Evolutionary conservation across 495 filamentous ascomycete genomes (phyloP).

Genomic region (Aspergillus mulundensis): DNA sequence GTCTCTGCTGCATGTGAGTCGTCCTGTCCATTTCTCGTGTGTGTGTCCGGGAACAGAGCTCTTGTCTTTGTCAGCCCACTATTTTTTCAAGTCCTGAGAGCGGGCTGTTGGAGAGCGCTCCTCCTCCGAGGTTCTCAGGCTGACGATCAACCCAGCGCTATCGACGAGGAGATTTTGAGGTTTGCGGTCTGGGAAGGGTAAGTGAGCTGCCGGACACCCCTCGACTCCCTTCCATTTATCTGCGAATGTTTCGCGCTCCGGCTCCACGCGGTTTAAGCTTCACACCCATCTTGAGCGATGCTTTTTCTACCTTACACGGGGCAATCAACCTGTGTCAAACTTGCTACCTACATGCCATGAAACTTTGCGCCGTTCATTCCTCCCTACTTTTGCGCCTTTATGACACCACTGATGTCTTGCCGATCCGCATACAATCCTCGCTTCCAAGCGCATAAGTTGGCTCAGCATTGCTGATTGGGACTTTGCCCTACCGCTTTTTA

Average conservation of each 20-base stretch:
- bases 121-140: conserved; percentile 34
- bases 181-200: conserved; percentile 25
- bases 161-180: conserved; percentile 21
- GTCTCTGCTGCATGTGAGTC: conserved; percentile 12
- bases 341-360: background rate
- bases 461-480: conserved; percentile 17
- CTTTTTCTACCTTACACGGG: background rate
- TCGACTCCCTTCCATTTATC: background rate
- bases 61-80: conserved; percentile 23
- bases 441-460: conserved; percentile 2
- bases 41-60: conserved; percentile 9
- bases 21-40: conserved; percentile 12
- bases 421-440: background rate
- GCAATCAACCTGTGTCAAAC: background rate
- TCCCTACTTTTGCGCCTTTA: background rate
- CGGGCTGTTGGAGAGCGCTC: conserved; percentile 33
- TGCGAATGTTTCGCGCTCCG: background rate
- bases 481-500: conserved; percentile 7
- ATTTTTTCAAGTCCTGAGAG: conserved; percentile 23
- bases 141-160: conserved; percentile 24
- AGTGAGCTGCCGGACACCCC: conserved; percentile 20
- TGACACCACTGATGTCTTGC: background rate
- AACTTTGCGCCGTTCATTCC: background rate
- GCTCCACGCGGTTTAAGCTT: background rate
- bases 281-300: background rate